phyloP scores from a whole-genome alignment of 75 land plant species.

The Pseudotsuga menziesii region DNA sequence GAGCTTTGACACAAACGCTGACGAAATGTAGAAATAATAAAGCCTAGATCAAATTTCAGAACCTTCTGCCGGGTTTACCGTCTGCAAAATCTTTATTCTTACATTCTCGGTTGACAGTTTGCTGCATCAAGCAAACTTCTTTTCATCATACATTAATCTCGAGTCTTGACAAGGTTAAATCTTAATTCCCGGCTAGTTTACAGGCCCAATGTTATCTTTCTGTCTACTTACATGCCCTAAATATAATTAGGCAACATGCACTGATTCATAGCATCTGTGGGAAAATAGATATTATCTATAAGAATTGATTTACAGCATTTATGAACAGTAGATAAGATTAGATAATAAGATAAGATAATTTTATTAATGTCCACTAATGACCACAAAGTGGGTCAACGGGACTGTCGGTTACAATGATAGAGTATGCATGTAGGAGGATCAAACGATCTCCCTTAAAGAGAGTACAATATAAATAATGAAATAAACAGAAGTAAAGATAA shows the following conservation, averaged over 20 bases:
- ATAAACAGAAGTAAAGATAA: too few relatives aligned
- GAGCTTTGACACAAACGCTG: neutral
- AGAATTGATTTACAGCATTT: neutral
- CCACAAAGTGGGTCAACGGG: too few relatives aligned
- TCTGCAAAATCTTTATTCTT: neutral
- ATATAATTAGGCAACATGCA: too few relatives aligned
- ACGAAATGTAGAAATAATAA: neutral
- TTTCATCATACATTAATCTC: neutral
- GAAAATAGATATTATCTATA: too few relatives aligned
- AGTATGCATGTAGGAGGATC: too few relatives aligned
- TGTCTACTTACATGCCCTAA: neutral
- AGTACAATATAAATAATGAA: too few relatives aligned
- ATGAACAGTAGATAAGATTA: neutral
- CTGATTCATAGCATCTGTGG: neutral
- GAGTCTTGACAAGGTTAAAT: neutral
- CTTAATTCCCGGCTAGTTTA: neutral
- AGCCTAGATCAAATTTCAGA: neutral
- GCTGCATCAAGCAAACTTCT: neutral
- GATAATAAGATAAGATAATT: too few relatives aligned
- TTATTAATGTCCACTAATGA: too few relatives aligned
- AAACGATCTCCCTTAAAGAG: too few relatives aligned
- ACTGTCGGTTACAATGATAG: too few relatives aligned
- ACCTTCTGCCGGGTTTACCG: neutral
- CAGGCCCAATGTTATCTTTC: neutral
- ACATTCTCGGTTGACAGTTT: neutral